Percentiles rank a stretch among this genome's conserved stretches.
Evolutionary conservation across 2,329 filamentous ascomycete genomes (phyloP).

Genomic region (Microdochium bolleyi): DNA sequence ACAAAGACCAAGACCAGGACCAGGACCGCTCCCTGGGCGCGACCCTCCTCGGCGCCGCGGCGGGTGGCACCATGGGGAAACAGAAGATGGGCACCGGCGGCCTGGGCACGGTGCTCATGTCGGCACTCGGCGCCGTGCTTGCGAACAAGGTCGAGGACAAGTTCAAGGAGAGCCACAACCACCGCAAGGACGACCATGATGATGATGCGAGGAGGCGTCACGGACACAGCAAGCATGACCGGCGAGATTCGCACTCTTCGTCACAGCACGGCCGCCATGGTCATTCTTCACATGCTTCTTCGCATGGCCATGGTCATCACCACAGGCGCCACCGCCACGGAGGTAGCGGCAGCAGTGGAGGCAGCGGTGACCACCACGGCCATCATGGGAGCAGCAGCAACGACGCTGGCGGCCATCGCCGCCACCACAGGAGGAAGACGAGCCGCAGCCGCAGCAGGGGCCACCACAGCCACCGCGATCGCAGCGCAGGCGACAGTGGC

Average conservation of each 20-base stretch:
- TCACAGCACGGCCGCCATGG: not conserved
- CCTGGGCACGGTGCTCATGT: slow-evolving; percentile 34
- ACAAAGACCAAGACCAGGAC: slow-evolving; percentile 2
- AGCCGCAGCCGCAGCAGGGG: too few relatives aligned
- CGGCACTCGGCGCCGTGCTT: slow-evolving; percentile 44
- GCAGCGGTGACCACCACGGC: too few relatives aligned
- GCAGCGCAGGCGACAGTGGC: too few relatives aligned
- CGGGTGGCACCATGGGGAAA: slow-evolving; percentile 44
- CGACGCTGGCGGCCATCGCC: too few relatives aligned
- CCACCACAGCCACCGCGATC: too few relatives aligned
- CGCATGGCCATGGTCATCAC: too few relatives aligned
- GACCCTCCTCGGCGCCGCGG: slow-evolving; percentile 42
- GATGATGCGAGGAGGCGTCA: not conserved
- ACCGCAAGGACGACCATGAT: slow-evolving; percentile 5
- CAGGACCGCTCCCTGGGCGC: slow-evolving; percentile 45
- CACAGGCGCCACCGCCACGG: too few relatives aligned
- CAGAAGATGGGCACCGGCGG: slow-evolving; percentile 33
- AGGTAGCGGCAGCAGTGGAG: too few relatives aligned
- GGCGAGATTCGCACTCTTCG: not conserved
- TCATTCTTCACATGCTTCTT: not conserved
- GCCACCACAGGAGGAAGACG: too few relatives aligned
- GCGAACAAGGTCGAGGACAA: slow-evolving; percentile 36
- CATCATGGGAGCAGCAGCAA: too few relatives aligned
- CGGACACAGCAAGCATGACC: not conserved
- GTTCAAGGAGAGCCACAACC: slow-evolving; percentile 16